Conservation (phyloP, 2,329 filamentous ascomycete species). For the Colletotrichum sp. region DNA sequence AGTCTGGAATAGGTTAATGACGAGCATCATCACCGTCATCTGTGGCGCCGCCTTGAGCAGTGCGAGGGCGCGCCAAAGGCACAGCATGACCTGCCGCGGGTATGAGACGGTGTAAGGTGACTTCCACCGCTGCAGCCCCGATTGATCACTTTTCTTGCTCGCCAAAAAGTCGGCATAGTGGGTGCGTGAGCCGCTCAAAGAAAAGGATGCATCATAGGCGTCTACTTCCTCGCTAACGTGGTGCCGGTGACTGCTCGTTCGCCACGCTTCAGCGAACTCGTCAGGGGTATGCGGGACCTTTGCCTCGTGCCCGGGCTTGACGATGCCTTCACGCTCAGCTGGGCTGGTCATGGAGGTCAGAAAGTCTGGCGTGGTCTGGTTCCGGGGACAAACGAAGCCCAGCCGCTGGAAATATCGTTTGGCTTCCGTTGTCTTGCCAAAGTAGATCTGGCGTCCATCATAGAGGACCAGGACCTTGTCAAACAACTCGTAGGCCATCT, state of each 20-base stretch:
- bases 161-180: constrained; percentile 6
- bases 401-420: constrained; percentile 31
- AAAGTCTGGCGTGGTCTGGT: constrained; percentile 74
- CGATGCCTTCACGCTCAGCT: constrained; percentile 39
- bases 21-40: constrained; percentile 26
- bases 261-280: constrained; percentile 43
- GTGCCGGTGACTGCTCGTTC: constrained; percentile 18
- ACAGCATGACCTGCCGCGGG: constrained; percentile 23
- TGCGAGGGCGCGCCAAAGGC: constrained; percentile 22
- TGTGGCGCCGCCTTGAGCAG: constrained; percentile 24
- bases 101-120: constrained; percentile 27
- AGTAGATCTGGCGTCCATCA: constrained; percentile 69
- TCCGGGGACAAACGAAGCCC: constrained; percentile 61
- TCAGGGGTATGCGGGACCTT: constrained; percentile 39
- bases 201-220: not conserved
- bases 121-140: constrained; percentile 7
- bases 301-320: constrained; percentile 37
- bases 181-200: not conserved
- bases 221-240: not conserved
- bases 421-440: constrained; percentile 26
- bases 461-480: constrained; percentile 74
- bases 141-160: constrained; percentile 10
- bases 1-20: constrained; percentile 58
- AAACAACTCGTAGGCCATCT: constrained; percentile 51
- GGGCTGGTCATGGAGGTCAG: constrained; percentile 58